phyloP scores from a whole-genome alignment of 179 eudicot species.

The Carnegiea gigantea region DNA sequence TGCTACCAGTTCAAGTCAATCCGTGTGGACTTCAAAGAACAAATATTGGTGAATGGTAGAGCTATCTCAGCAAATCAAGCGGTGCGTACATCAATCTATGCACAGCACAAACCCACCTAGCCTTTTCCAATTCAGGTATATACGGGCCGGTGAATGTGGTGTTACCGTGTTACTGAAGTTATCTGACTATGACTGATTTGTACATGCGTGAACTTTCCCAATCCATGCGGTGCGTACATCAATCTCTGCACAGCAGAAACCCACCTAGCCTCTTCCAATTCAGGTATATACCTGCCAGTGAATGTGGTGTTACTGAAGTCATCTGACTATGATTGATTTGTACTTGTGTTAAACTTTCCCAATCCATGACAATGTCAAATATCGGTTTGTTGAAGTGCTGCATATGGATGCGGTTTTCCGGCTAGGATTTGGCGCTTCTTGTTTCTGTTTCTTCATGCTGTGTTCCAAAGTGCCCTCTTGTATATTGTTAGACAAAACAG shows the following conservation, averaged over 20 bases:
- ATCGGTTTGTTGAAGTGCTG: not conserved
- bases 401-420: not conserved
- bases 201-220: slow-evolving; percentile 14
- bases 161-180: not conserved
- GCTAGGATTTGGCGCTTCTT: not conserved
- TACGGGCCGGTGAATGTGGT: slow-evolving; percentile 2
- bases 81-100: slow-evolving; percentile 52
- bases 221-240: slow-evolving; percentile 38
- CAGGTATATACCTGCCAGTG: not conserved
- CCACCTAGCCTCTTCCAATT: slow-evolving; percentile 25
- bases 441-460: not conserved
- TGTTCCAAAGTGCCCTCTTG: not conserved
- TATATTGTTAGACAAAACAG: not conserved
- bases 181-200: slow-evolving; percentile 15
- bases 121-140: not conserved
- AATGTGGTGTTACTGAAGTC: not conserved
- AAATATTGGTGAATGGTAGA: slow-evolving; percentile 79
- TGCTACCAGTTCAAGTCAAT: slow-evolving; percentile 68
- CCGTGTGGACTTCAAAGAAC: slow-evolving; percentile 81
- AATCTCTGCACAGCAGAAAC: slow-evolving; percentile 73
- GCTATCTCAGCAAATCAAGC: slow-evolving; percentile 49
- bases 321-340: slow-evolving; percentile 14
- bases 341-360: slow-evolving; percentile 18
- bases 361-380: not conserved
- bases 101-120: slow-evolving; percentile 71